Evolutionary conservation across 1,139 yeast genomes (phyloP).

Genomic region (Magnusiomyces suaveolens): DNA sequence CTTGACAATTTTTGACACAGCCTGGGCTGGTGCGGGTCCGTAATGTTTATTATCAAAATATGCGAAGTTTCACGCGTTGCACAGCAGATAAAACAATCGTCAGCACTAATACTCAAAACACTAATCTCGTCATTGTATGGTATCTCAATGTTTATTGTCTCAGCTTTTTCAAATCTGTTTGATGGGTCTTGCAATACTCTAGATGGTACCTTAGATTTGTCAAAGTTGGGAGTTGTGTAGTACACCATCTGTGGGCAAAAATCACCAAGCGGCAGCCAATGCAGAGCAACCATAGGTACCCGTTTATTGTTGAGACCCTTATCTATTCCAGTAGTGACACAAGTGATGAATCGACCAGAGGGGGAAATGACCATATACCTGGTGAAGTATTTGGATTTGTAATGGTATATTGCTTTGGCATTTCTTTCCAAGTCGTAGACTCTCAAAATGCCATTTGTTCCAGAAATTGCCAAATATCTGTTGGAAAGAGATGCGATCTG

Average conservation of each 20-base stretch:
- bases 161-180: slow-evolving; percentile 25
- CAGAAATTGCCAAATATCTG: slow-evolving; percentile 54
- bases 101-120: slow-evolving; percentile 57
- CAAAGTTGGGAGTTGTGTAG: slow-evolving; percentile 10
- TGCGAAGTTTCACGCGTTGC: slow-evolving; percentile 79
- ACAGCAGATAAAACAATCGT: slow-evolving; percentile 62
- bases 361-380: slow-evolving; percentile 67
- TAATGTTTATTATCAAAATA: slow-evolving; percentile 64
- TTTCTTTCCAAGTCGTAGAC: slow-evolving; percentile 47
- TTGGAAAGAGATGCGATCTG: slow-evolving; percentile 56
- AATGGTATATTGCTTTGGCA: slow-evolving; percentile 61
- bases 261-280: slow-evolving; percentile 32
- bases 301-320: slow-evolving; percentile 58
- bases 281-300: slow-evolving; percentile 61
- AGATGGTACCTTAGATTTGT: slow-evolving; percentile 15
- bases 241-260: slow-evolving; percentile 5
- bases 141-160: slow-evolving; percentile 62
- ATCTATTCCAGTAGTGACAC: slow-evolving; percentile 76
- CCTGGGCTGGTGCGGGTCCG: slow-evolving; percentile 57
- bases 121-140: slow-evolving; percentile 79
- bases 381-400: slow-evolving; percentile 64
- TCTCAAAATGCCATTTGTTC: slow-evolving; percentile 62
- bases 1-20: slow-evolving; percentile 56
- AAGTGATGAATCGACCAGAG: slow-evolving; percentile 55
- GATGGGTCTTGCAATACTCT: slow-evolving; percentile 1